Conservation (phyloP, 1,284 basidiomycete genomes). For the Cerrena zonata region DNA sequence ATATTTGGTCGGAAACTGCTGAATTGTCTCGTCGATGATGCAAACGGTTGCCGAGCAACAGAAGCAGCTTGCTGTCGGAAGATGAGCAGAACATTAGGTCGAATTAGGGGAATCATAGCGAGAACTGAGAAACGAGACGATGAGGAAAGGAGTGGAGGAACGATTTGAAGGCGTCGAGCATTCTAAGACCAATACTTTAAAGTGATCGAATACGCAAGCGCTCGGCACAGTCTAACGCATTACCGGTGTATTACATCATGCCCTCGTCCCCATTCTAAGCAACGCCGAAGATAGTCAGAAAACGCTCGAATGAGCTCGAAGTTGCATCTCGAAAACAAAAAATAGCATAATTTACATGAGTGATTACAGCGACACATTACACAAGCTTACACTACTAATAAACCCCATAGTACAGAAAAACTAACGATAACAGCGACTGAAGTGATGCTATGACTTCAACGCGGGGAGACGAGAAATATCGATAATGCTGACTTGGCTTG, state of each 20-base stretch:
- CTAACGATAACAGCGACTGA: not conserved
- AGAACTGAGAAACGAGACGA: conserved; percentile 6
- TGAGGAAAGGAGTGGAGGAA: conserved; percentile 6
- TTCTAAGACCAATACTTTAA: not conserved
- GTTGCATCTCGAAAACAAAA: not conserved
- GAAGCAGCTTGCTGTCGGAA: conserved; percentile 22
- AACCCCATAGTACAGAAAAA: not conserved
- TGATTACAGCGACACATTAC: not conserved
- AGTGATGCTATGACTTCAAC: conserved; percentile 16
- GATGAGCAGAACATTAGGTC: conserved; percentile 20
- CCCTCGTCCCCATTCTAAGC: not conserved
- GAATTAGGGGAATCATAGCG: conserved; percentile 27
- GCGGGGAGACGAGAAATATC: conserved; percentile 44
- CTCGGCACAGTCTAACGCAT: not conserved
- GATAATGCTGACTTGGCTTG: conserved; percentile 47
- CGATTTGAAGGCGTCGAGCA: not conserved
- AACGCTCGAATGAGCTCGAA: not conserved
- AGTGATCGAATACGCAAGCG: not conserved
- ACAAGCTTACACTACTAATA: not conserved
- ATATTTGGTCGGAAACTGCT: conserved; percentile 24
- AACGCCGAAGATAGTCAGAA: no score
- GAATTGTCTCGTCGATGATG: conserved; percentile 22
- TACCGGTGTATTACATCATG: not conserved
- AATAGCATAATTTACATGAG: not conserved
- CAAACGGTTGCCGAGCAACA: conserved; percentile 14